Conservation (phyloP, 108 stramenopile species). For the Parmales sp. region DNA sequence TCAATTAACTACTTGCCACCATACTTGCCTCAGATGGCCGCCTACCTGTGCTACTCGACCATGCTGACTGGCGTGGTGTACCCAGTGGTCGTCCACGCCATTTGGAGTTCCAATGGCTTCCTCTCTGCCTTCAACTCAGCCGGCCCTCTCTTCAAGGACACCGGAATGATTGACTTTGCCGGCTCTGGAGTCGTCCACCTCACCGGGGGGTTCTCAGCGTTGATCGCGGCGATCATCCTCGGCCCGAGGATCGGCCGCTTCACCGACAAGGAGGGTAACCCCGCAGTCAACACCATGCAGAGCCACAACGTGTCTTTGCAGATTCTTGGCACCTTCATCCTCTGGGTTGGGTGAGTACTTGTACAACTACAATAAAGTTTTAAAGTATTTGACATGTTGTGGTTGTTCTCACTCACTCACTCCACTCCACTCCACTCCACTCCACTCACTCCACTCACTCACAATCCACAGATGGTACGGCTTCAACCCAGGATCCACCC, state of each 20-base stretch:
- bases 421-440: too few species aligned
- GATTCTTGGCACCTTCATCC: constrained; percentile 11
- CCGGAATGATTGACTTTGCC: constrained; percentile 64
- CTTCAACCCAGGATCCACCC: constrained; percentile 63
- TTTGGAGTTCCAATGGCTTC: constrained; percentile 27
- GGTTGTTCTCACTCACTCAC: constrained; percentile 11
- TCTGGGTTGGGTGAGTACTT: constrained; percentile 13
- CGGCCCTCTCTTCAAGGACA: constrained; percentile 20
- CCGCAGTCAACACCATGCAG: neutral
- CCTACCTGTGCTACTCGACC: constrained; percentile 47
- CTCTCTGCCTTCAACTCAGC: neutral
- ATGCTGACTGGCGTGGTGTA: constrained; percentile 44
- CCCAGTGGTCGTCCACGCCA: constrained; percentile 34
- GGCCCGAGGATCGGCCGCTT: constrained; percentile 53
- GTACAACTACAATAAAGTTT: neutral
- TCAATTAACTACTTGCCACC: neutral
- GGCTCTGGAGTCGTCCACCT: constrained; percentile 72
- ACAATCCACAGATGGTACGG: constrained; percentile 36
- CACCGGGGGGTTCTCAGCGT: constrained; percentile 37
- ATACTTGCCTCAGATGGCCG: neutral
- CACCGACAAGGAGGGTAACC: constrained; percentile 19
- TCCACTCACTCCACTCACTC: too few species aligned
- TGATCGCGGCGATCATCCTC: constrained; percentile 33
- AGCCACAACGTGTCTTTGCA: neutral
- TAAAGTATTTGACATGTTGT: neutral